phyloP scores from a whole-genome alignment of 2,329 filamentous ascomycete species.

The Fusarium sp. region DNA sequence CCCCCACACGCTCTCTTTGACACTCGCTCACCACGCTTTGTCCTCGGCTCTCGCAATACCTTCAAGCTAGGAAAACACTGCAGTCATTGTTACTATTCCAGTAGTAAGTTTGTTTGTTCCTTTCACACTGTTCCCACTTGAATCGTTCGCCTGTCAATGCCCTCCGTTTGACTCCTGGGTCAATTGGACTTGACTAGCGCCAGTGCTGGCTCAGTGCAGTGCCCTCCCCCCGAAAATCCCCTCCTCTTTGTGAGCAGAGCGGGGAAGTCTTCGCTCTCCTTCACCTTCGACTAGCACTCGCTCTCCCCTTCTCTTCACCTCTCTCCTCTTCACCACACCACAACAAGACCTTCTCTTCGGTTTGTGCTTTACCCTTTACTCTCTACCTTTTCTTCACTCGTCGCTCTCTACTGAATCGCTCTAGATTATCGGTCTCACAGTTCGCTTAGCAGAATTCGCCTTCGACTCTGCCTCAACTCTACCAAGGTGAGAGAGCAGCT shows the following conservation, averaged over 20 bases:
- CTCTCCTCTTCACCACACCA: not conserved
- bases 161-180: not conserved
- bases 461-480: not conserved
- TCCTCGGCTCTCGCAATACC: no score
- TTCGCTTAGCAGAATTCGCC: not conserved
- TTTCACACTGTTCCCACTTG: not conserved
- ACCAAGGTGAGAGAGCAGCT: not conserved
- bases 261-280: not conserved
- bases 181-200: not conserved
- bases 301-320: not conserved
- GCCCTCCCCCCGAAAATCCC: not conserved
- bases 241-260: not conserved
- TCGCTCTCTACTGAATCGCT: not conserved
- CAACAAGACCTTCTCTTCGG: not conserved
- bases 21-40: not conserved
- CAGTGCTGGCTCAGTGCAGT: not conserved
- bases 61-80: not conserved
- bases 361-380: not conserved
- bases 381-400: not conserved
- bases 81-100: not conserved
- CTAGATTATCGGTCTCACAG: not conserved
- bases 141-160: not conserved
- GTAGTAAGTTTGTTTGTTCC: not conserved
- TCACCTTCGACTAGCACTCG: not conserved
- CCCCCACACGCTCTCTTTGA: not conserved